Base-by-base conservation (phyloP, 1,284 basidiomycete species). In the Ustilago crameri region DNA sequence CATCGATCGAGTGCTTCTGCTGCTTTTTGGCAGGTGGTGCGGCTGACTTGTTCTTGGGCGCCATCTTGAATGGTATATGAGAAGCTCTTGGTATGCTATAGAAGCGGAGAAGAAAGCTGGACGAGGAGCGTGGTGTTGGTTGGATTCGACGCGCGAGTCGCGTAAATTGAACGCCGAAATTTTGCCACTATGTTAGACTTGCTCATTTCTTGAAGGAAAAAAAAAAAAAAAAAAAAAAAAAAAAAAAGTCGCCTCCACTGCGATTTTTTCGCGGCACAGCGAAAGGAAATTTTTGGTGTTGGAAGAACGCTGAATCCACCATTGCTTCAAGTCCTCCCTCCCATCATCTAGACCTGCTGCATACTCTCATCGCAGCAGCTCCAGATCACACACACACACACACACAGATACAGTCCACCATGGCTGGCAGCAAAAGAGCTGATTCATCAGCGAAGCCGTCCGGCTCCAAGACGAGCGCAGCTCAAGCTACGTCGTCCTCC, bases 41-140 rank as follows among this genome's bases (percentile, higher is more conserved):
- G 20, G 46, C 18, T 7, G 50, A 17, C 22, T 48, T 68, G 26
- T 51, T 62, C 51, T 51, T 58, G 15, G 65, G 51, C 34, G 59
- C 50, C 58, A 62, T 68, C 22, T 40, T 37, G 24, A 30, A 42
- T 35, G n/a, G 2, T 17, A 23, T 53, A 14, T 17, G n/a, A n/a
- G 44, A n/a, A n/a, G n/a, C n/a, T n/a, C n/a, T n/a, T n/a, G n/a
- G n/a, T n/a, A n/a, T 35, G 30, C 22, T 35, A 12, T 14, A 15
- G 17, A 32, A 38, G 17, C 5, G 14, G 41, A 22, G 37, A 12
- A 40, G 23, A 35, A 41, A 50, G 27, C 17, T 26, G 24, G 5
- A 24, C 12, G 4, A 5, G 43, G 17, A 8, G 35, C 18, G 48
- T 27, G 54, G 54, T 65, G 55, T 65, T 65, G 55, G 54, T 53